Conservation (phyloP, 805 yeast genomes). For the Lipomyces orientalis region DNA sequence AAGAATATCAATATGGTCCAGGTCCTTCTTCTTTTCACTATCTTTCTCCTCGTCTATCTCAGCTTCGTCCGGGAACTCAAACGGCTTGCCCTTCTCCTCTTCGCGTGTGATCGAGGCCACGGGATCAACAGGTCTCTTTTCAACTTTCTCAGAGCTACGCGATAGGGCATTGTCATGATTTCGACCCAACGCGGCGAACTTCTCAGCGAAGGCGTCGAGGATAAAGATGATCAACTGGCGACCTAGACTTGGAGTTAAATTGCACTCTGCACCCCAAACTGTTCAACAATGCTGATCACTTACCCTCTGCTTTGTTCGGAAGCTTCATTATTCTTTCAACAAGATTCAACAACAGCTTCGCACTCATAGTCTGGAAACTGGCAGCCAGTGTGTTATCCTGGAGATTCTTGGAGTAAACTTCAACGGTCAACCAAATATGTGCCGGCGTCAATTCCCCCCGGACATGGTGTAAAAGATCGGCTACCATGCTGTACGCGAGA, state of each 20-base stretch:
- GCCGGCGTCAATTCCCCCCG: constrained; percentile 79
- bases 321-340: constrained; percentile 86
- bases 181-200: constrained; percentile 76
- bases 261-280: too few species aligned
- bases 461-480: constrained; percentile 92
- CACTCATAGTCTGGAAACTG: constrained; percentile 96
- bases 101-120: constrained; percentile 28
- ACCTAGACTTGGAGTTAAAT: constrained; percentile 46
- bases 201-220: constrained; percentile 82
- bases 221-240: constrained; percentile 84
- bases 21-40: constrained; percentile 17
- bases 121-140: constrained; percentile 34
- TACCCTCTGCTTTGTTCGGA: constrained; percentile 71
- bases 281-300: background rate
- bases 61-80: constrained; percentile 29
- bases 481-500: constrained; percentile 91
- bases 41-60: constrained; percentile 22
- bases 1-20: constrained; percentile 49
- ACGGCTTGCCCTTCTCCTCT: constrained; percentile 38
- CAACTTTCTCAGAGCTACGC: constrained; percentile 30
- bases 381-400: constrained; percentile 82
- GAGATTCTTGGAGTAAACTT: constrained; percentile 76
- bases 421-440: constrained; percentile 87
- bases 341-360: constrained; percentile 82
- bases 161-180: constrained; percentile 54